Base-by-base conservation (phyloP, 2,329 filamentous ascomycete species). In the Fusarium setosum region DNA sequence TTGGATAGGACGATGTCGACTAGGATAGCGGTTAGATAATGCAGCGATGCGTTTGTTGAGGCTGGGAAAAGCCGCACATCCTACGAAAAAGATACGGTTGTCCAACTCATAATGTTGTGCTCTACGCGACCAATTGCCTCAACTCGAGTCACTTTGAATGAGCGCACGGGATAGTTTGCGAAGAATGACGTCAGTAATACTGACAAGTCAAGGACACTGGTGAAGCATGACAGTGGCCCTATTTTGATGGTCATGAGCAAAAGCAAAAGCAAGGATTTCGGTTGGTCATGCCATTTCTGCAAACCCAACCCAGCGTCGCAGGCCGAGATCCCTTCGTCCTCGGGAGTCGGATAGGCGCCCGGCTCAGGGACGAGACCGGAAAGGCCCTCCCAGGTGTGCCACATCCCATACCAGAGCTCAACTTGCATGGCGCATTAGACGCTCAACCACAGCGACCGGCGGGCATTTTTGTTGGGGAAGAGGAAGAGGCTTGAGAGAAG, bases 281-380 rank as follows among this genome's bases (percentile, higher is more conserved):
- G 26, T 24, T 15, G 17, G 7, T 32, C 13, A 24, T 41, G 15
- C 4, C 44, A 13, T 26, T 18, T 15, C 20, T 48, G 17, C 18
- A 54, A 64, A 64, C 64, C 60, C 24, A 67, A 57, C 55, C 63
- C 64, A 67, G 55, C 37, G 31, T 60, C 23, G 20, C 37, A 59
- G 37, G 23, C 32, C 41, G 49, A 61, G 60, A 65, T 65, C 64
- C 55, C 52, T 68, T 68, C 35, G 56, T 29, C 64, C 64, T 67
- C 64, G 63, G 61, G 32, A 58, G 41, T 45, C n/a, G 21, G 51
- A 47, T 29, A 26, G 29, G 41, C 35, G 45, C 8, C 49, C 31
- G 51, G 60, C 32, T 42, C 24, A 40, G 31, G 32, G 32, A 38
- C 29, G 23, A n/a, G 21, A 37, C 23, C 40, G 29, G 38, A 21